Evolutionary conservation across 2,329 filamentous ascomycete species (phyloP), one percentile per base, ranked within the genome.

Genomic region (Drechslerella coelobrocha): DNA sequence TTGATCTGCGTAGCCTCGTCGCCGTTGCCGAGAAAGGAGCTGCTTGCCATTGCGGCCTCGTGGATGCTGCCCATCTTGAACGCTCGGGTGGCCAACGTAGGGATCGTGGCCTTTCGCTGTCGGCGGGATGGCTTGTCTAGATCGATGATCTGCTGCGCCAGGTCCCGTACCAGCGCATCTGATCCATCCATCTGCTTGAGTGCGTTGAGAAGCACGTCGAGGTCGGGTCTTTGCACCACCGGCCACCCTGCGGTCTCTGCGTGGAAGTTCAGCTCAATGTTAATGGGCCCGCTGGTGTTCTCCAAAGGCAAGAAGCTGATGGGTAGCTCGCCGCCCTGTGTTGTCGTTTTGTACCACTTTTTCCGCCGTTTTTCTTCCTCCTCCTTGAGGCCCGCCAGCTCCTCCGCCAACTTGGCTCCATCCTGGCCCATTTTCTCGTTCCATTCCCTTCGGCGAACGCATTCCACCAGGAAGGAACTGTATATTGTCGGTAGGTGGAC

Each of bases 51-150:
- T 1, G 86, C 86, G n/a, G 89, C 88, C 77, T 97, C 94, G 76
- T 97, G 92, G 37, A 97, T 85, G 77, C 94, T 97, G 14, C 94
- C 94, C 77, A 95, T 94, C 78, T 97, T 97, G 82, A 99, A 97
- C 10, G 74, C 75, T 27, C 68, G 26, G 14, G 68, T 72, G 10
- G 68, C 68, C 7, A 72, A 19, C n/a, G 68, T 59, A 1, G 68
- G 68, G 3, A 48, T 55, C 12, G 59, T 65, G 3, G 91, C 92
- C 78, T 93, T 96, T 37, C 72, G 69, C 50, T 74, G 68, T 31
- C 73, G 62, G 37, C 73, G 71, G 5, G 94, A 86, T 1, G 93
- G 92, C 61, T 85, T 86, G 77, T 88, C 88, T 12, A 97, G 83
- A 59, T 96, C 92, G 71, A 88, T 87, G 68, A 95, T 84, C 17